Percentiles rank a stretch among this genome's conserved stretches.
phyloP scores from a whole-genome alignment of 192 early-diverging fungal genomes.

The Globomyces pollinis-pini region DNA sequence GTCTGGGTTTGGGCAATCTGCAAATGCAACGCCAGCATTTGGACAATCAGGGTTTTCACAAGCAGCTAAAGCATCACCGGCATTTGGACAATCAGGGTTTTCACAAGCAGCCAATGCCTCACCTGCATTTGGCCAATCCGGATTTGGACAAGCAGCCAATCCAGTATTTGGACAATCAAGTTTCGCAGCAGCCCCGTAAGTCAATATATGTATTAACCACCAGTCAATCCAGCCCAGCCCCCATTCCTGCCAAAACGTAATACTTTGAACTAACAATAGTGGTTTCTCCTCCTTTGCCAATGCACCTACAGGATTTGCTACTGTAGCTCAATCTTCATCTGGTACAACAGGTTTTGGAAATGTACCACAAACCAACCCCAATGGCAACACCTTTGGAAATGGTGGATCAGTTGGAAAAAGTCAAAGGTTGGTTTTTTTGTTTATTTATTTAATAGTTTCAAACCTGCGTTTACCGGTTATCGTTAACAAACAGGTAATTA shows the following conservation, averaged over 20 bases:
- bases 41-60: too few relatives aligned
- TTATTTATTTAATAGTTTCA: too few relatives aligned
- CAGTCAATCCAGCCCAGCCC: too few relatives aligned
- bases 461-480: too few relatives aligned
- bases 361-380: background rate
- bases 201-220: too few relatives aligned
- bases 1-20: background rate
- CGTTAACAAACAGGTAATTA: too few relatives aligned
- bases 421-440: too few relatives aligned
- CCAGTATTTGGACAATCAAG: background rate
- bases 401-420: background rate
- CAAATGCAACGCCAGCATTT: background rate
- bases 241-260: too few relatives aligned
- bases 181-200: background rate
- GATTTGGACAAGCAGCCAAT: background rate
- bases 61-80: background rate
- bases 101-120: background rate
- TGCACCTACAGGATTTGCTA: background rate
- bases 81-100: background rate
- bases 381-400: background rate
- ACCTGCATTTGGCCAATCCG: background rate
- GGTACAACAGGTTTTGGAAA: background rate
- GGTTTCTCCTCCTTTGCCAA: background rate
- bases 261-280: background rate
- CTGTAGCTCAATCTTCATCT: background rate